Evolutionary conservation across 2,329 filamentous ascomycete species (phyloP), one percentile per base, ranked within the genome.

Genomic region (Lachnellula subtilissima): DNA sequence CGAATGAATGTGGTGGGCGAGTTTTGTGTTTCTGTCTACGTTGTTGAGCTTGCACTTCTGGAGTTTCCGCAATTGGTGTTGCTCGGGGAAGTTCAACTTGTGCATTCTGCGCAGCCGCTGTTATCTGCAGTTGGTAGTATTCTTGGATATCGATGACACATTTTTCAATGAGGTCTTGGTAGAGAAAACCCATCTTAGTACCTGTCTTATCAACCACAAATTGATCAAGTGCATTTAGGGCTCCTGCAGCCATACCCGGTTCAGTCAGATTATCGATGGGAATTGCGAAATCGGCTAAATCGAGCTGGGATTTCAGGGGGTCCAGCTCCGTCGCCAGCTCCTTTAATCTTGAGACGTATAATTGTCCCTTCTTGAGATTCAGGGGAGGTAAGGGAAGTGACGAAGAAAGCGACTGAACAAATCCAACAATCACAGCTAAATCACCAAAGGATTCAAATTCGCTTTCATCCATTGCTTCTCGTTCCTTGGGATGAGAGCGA

Each of bases 21-120:
- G 75, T 78, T 66, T 78, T 80, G 45, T 74, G 69, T 56, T 78
- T 79, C 42, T 72, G 55, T 22, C 62, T 70, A 23, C 71, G 71
- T 45, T 72, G 64, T 53, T 75, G 65, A 1, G 74, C 56, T 9
- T 55, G 60, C 1, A 67, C 28, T 19, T 70, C 67, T 5, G 46
- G 45, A 1, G 61, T 36, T 6, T 66, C 58, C 0, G 55, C n/a
- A 0, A 64, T 55, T 5, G 67, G 61, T 8, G 47, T 32, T 23
- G 19, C n/a, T 19, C 2, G n/a, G 3, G 9, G 28, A 32, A 32
- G 28, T 1, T 53, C 37, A 3, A 19, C 17, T 17, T 56, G 53
- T 28, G 17, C 14, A 1, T 66, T 53, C 11, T 61, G 62, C 15
- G 67, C 62, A 0, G 52, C 25, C 15, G 68, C 57, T 8, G 6